Conservation (phyloP, 305 asterid genomes). For the Fraxinus floribunda region DNA sequence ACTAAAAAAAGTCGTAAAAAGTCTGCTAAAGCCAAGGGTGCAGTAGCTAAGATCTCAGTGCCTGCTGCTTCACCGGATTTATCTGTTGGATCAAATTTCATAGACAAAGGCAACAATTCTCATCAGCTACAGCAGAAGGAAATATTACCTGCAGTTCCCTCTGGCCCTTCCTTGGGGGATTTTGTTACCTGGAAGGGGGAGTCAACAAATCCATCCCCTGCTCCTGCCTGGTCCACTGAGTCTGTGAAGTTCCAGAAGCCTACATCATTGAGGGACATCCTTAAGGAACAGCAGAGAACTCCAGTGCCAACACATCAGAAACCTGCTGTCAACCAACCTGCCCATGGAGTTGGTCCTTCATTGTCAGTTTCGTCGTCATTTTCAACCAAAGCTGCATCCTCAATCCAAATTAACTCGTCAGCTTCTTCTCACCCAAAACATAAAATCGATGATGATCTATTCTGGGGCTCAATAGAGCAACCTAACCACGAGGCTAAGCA, state of each 20-base stretch:
- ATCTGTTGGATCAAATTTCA: conserved; percentile 48
- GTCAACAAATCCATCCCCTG: conserved; percentile 51
- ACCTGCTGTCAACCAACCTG: conserved; percentile 44
- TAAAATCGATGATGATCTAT: conserved; percentile 71
- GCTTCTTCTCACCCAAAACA: conserved; percentile 43
- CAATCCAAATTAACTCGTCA: conserved; percentile 41
- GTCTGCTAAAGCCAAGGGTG: conserved; percentile 67
- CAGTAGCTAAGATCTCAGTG: conserved; percentile 47
- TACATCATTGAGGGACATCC: conserved; percentile 77
- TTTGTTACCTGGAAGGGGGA: conserved; percentile 84
- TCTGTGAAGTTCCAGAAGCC: conserved; percentile 57
- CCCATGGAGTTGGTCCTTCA: conserved; percentile 51
- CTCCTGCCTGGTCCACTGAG: conserved; percentile 78
- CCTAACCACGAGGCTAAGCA: conserved; percentile 60
- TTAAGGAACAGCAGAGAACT: conserved; percentile 65
- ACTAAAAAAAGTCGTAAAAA: conserved; percentile 74
- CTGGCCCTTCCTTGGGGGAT: conserved; percentile 84
- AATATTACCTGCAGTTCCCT: conserved; percentile 57
- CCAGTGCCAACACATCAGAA: conserved; percentile 59
- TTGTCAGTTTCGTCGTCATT: conserved; percentile 52
- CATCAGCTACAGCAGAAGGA: conserved; percentile 62
- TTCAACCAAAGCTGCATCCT: conserved; percentile 57
- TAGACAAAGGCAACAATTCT: conserved; percentile 52
- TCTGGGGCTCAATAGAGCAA: conserved; percentile 81
- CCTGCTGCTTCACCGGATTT: conserved; percentile 37